Percentiles rank a stretch among this genome's conserved stretches.
Conservation (phyloP, 495 filamentous ascomycete genomes). For the Parachaetomium inaequale region DNA sequence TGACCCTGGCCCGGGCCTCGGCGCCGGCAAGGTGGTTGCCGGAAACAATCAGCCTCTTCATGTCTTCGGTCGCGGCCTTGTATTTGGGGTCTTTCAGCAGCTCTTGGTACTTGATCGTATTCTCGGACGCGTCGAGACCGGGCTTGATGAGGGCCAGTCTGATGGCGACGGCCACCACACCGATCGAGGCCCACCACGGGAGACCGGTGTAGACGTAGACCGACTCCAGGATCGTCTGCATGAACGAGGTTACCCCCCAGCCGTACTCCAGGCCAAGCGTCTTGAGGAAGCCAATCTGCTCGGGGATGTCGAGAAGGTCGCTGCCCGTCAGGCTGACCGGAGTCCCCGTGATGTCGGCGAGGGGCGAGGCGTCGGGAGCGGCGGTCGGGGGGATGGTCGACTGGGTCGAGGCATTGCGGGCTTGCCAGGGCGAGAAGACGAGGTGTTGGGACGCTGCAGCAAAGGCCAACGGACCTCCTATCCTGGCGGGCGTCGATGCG, state of each 20-base stretch:
- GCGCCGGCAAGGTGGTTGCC: slow-evolving; percentile 45
- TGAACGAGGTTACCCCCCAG: slow-evolving; percentile 64
- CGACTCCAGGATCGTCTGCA: slow-evolving; percentile 76
- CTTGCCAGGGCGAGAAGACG: slow-evolving; percentile 20
- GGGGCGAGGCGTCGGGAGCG: slow-evolving; percentile 9
- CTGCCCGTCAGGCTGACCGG: slow-evolving; percentile 40
- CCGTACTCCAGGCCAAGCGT: slow-evolving; percentile 81
- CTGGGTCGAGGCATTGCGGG: slow-evolving; percentile 37
- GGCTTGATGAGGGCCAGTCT: slow-evolving; percentile 63
- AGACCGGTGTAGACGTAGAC: slow-evolving; percentile 67
- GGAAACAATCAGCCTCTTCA: slow-evolving; percentile 43
- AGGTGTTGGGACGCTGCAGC: slow-evolving; percentile 18
- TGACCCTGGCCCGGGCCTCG: slow-evolving; percentile 44
- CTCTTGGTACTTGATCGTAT: slow-evolving; percentile 51
- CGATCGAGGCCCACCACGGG: slow-evolving; percentile 79
- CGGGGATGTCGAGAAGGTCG: slow-evolving; percentile 53
- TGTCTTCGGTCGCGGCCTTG: slow-evolving; percentile 44
- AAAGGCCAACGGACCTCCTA: slow-evolving; percentile 21
- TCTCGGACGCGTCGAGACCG: slow-evolving; percentile 57
- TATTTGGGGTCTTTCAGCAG: slow-evolving; percentile 48
- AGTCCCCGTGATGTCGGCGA: slow-evolving; percentile 18
- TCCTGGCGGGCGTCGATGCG: slow-evolving; percentile 17
- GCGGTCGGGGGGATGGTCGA: slow-evolving; percentile 12
- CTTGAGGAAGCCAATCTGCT: slow-evolving; percentile 78
- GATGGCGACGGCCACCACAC: slow-evolving; percentile 57